These are phyloP conservation scores for Lichtheimia ornata DNA, from an alignment of 371 early-diverging fungal genomes.

Conservation along the genomic window DNA sequence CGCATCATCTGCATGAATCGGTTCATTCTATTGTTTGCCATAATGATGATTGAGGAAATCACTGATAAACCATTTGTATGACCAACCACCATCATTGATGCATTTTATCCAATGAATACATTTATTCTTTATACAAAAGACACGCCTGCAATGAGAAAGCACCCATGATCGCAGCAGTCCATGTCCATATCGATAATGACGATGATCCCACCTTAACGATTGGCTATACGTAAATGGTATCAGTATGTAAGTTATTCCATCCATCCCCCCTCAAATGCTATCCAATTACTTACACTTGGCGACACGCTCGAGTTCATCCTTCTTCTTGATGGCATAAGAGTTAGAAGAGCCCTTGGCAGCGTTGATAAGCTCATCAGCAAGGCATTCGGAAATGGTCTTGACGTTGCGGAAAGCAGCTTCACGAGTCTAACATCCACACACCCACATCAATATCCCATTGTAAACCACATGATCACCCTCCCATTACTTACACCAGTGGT, in stretches of 20 bases:
- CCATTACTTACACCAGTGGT: conserved; percentile 84
- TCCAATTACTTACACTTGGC: conserved; percentile 51
- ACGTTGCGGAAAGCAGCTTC: conserved; percentile 42
- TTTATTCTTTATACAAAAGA: no score
- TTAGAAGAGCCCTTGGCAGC: conserved; percentile 98
- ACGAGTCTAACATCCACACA: conserved; percentile 16
- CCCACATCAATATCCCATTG: neutral
- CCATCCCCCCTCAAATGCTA: no score
- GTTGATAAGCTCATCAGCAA: conserved; percentile 99
- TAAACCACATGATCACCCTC: neutral
- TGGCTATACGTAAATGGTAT: conserved; percentile 6
- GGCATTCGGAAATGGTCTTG: conserved; percentile 99
- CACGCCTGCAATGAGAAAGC: no score
- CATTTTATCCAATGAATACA: no score
- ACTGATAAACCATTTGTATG: no score
- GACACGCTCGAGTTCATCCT: conserved; percentile 97
- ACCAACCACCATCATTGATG: no score
- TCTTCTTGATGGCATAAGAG: conserved; percentile 99
- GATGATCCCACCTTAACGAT: conserved; percentile 3
- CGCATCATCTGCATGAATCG: no score
- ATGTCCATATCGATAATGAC: no score
- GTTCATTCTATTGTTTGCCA: no score
- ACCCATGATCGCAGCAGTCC: no score
- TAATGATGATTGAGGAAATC: no score
- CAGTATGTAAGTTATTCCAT: neutral